A percentile compares a stretch with the other conserved stretches of the same genome.
Conservation (phyloP, 1,284 basidiomycete genomes). For the Cystobasidiaceae sp. region DNA sequence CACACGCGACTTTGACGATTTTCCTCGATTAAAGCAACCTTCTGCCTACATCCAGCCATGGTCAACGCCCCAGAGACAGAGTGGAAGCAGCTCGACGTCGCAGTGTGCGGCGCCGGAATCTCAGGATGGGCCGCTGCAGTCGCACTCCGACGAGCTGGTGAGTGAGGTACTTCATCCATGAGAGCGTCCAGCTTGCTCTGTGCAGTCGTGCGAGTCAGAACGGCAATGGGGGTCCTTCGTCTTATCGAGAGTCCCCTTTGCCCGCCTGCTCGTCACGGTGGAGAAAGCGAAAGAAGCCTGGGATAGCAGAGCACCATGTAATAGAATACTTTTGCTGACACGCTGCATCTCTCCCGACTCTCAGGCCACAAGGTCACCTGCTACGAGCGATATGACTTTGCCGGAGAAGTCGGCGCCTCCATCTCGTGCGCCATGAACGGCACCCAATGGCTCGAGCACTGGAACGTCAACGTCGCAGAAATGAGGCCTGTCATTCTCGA, state of each 20-base stretch:
- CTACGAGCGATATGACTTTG: slow-evolving; percentile 45
- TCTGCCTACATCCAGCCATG: background rate
- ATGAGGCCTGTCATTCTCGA: slow-evolving; percentile 43
- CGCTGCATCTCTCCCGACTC: background rate
- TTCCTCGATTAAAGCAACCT: background rate
- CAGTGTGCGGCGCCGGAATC: slow-evolving; percentile 43
- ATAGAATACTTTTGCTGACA: too few relatives aligned
- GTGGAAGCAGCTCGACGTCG: slow-evolving; percentile 28
- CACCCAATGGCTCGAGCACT: slow-evolving; percentile 43
- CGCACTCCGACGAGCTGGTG: slow-evolving; percentile 43
- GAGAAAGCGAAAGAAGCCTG: too few relatives aligned
- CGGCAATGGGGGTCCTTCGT: slow-evolving; percentile 15
- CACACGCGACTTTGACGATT: background rate
- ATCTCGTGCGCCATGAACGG: slow-evolving; percentile 45
- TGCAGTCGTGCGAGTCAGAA: background rate
- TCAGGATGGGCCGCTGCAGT: slow-evolving; percentile 43
- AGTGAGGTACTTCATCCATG: slow-evolving; percentile 13
- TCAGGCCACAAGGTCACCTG: slow-evolving; percentile 35
- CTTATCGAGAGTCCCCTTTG: background rate
- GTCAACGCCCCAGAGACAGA: slow-evolving; percentile 15
- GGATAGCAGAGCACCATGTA: too few relatives aligned
- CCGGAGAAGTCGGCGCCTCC: slow-evolving; percentile 45
- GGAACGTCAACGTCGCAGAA: slow-evolving; percentile 41
- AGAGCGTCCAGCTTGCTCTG: background rate
- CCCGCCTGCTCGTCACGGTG: background rate